These are phyloP conservation scores for Arctostaphylos glauca DNA, from an alignment of 148 eudicot genomes.

Conservation along the genomic window DNA sequence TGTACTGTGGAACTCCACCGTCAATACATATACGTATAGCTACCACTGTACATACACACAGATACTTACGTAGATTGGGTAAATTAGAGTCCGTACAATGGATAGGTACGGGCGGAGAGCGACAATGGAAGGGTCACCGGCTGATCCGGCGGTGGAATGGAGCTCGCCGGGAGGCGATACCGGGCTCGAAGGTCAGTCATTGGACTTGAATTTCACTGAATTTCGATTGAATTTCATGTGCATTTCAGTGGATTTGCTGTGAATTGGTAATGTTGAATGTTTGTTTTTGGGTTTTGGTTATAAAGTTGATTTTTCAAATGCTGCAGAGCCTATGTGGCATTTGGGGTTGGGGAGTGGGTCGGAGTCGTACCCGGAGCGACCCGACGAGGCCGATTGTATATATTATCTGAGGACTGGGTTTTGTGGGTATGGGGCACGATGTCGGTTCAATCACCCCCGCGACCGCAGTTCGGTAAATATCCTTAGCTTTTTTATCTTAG, in stretches of 20 bases:
- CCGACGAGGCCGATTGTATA: slow-evolving; percentile 76
- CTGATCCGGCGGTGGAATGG: slow-evolving; percentile 25
- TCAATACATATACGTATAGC: no score
- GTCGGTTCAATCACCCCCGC: slow-evolving; percentile 89
- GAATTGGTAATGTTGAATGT: slow-evolving; percentile 21
- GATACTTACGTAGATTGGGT: background rate
- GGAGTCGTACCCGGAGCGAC: slow-evolving; percentile 72
- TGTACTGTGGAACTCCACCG: no score
- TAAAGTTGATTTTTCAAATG: slow-evolving; percentile 21
- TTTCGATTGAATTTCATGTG: slow-evolving; percentile 19
- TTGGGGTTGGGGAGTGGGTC: slow-evolving; percentile 48
- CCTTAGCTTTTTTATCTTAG: background rate
- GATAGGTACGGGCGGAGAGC: slow-evolving; percentile 20
- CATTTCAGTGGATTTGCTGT: slow-evolving; percentile 16
- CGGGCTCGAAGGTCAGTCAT: slow-evolving; percentile 26
- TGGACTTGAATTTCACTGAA: background rate
- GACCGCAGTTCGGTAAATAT: slow-evolving; percentile 53
- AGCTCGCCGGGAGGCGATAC: slow-evolving; percentile 20
- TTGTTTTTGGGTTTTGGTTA: background rate
- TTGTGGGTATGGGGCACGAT: slow-evolving; percentile 82
- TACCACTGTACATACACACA: background rate
- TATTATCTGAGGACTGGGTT: slow-evolving; percentile 70
- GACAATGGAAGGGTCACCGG: slow-evolving; percentile 11
- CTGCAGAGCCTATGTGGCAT: slow-evolving; percentile 78
- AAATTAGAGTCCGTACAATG: slow-evolving; percentile 13